Evolutionary conservation across 148 eudicot genomes (phyloP), one percentile per base, ranked within the genome.

Genomic region (Chenopodium quinoa): DNA sequence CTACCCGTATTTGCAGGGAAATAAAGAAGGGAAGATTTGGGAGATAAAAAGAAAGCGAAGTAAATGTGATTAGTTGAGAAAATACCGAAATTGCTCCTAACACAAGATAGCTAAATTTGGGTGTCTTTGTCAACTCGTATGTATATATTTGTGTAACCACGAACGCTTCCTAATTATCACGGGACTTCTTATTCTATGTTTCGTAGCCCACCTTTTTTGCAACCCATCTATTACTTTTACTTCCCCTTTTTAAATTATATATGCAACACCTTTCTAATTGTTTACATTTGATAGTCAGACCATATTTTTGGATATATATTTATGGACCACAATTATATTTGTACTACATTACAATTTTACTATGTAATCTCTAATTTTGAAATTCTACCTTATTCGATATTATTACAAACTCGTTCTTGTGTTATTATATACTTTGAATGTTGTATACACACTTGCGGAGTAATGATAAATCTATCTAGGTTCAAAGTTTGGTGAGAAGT

Each of bases 51-150:
- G 65, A 10, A 64, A 27, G 14, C 27, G 84, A 69, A 88, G 78
- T 86, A 84, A 91, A 88, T 84, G 91, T 78, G 78, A 85, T 89
- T 88, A 82, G 92, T 91, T 89, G 91, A 86, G 88, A 82, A 82
- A 25, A 66, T 69, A 75, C 52, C 62, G 7, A 46, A 69, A 14
- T 0, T 65, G 62, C 50, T 71, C 50, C 48, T 71, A 37, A 37
- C 50, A 71, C 0, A 14, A 69, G 73, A 32, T 2, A 66, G 46
- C 46, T 32, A 31, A 37, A 19, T 71, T 71, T 7, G 74, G 50
- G 25, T 71, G 74, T 71, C 74, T 71, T 71, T 71, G 74, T 71
- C 74, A 40, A 71, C 25, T 37, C 12, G 25, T 23, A 66, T 9
- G 27, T 13, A 64, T 27, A 66, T 13, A 64, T 64, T 27, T 14